Base-by-base conservation (phyloP, 2,329 filamentous ascomycete genomes). In the Rugonectria rugulosa region DNA sequence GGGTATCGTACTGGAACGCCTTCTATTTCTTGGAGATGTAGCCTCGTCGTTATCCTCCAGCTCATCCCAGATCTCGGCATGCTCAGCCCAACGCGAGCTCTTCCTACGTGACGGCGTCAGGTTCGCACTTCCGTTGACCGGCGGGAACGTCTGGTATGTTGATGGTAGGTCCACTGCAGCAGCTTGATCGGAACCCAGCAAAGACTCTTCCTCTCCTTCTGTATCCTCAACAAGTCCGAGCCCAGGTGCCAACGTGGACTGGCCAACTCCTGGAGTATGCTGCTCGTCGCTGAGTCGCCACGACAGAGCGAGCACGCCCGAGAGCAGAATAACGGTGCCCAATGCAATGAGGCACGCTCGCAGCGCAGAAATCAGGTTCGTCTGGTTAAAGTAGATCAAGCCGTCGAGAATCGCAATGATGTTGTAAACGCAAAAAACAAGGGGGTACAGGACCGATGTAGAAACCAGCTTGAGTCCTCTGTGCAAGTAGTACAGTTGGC, bases 361-460 rank as follows among this genome's bases (percentile, higher is more conserved):
- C 3, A 95, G 75, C 1, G 86, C 81, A 14, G 88, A 87, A 60
- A 99, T 86, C 52, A 90, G 83, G 61, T 92, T 88, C 48, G 89
- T 90, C 75, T 99, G 95, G 66, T 89, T 84, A 77, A 98, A 99
- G 76, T 98, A 99, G 67, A 99, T 97, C 64, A 99, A 82, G 26
- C 95, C 95, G 75, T 99, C 95, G 64, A 98, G 80, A 65, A 99
- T 99, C 63, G 95, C 95, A 69, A 98, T 93, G 69, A 99, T 97
- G 80, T 99, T 99, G 82, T 98, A 99, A 62, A 98, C 87, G 81
- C 95, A 99, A 76, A 99, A 99, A 32, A 98, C 93, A 66, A 98
- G 88, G 5, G 95, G 95, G 74, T 99, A 99, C 64, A 99, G 82
- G 59, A 98, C 89, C 68, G 92, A 97, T 19, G 95, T 98, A 50